These are phyloP conservation scores for Tilletia walkeri DNA, from an alignment of 1,284 basidiomycete species.

Conservation along the genomic window DNA sequence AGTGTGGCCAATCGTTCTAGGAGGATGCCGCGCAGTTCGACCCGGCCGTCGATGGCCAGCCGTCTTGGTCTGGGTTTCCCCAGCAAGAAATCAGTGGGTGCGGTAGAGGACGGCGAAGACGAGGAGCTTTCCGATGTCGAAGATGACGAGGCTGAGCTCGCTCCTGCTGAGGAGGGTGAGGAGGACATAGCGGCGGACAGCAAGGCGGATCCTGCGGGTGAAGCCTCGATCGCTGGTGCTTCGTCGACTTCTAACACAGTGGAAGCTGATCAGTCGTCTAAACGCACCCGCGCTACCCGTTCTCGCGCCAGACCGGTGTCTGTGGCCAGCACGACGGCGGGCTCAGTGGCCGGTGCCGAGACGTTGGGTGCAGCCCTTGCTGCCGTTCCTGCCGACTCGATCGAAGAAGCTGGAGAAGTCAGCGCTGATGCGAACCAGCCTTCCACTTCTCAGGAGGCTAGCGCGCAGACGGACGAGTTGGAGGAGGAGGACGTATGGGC, in stretches of 20 bases:
- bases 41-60: slow-evolving; percentile 23
- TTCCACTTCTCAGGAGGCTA: not conserved
- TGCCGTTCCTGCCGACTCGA: not conserved
- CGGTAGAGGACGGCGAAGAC: not conserved
- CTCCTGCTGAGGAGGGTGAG: not conserved
- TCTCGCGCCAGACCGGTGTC: not conserved
- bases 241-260: not conserved
- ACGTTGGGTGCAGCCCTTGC: slow-evolving; percentile 1
- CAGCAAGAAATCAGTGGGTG: not conserved
- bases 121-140: not conserved
- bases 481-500: slow-evolving; percentile 10
- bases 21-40: slow-evolving; percentile 24
- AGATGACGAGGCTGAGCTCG: not conserved
- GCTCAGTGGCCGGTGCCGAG: not conserved
- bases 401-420: not conserved
- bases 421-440: not conserved
- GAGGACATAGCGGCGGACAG: slow-evolving; percentile 5
- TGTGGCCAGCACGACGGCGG: not conserved
- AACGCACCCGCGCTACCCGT: not conserved
- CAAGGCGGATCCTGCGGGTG: not conserved
- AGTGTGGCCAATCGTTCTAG: not conserved
- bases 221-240: not conserved
- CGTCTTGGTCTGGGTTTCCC: slow-evolving; percentile 16
- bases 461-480: not conserved
- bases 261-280: too few relatives aligned